A percentile compares a stretch with the other conserved stretches of the same genome.
Conservation (phyloP, 2,329 filamentous ascomycete genomes). For the Aureobasidium sp. region DNA sequence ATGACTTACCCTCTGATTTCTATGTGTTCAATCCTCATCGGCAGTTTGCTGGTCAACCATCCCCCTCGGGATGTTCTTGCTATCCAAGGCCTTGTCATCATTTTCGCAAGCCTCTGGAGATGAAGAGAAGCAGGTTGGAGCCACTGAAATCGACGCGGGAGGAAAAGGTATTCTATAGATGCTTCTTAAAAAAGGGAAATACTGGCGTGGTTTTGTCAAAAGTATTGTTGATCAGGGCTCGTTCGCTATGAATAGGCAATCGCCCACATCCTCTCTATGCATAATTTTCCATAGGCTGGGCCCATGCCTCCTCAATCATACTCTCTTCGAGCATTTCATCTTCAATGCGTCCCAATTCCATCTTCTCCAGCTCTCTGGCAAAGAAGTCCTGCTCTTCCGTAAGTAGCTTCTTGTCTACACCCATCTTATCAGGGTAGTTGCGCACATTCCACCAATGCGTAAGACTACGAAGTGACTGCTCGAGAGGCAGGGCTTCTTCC, state of each 20-base stretch:
- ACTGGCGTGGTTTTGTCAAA: background rate
- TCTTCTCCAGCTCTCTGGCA: slow-evolving; percentile 40
- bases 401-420: slow-evolving; percentile 29
- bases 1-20: background rate
- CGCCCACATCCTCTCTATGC: background rate
- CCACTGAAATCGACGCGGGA: too few species aligned
- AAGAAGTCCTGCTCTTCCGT: slow-evolving; percentile 41
- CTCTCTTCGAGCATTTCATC: slow-evolving; percentile 13
- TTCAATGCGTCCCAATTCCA: slow-evolving; percentile 30
- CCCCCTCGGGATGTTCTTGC: background rate
- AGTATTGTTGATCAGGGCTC: background rate
- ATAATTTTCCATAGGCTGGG: slow-evolving; percentile 4
- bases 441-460: slow-evolving; percentile 94
- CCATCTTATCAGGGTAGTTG: slow-evolving; percentile 71
- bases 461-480: slow-evolving; percentile 79
- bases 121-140: background rate
- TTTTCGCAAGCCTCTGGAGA: background rate
- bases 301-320: slow-evolving; percentile 2
- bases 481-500: slow-evolving; percentile 82
- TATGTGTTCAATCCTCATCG: background rate
- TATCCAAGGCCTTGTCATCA: background rate
- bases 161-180: background rate
- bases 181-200: background rate
- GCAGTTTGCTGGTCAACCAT: background rate
- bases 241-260: background rate